These are phyloP conservation scores for Globisporangium cylindrosporum DNA, from an alignment of 352 stramenopile genomes.

Conservation along the genomic window DNA sequence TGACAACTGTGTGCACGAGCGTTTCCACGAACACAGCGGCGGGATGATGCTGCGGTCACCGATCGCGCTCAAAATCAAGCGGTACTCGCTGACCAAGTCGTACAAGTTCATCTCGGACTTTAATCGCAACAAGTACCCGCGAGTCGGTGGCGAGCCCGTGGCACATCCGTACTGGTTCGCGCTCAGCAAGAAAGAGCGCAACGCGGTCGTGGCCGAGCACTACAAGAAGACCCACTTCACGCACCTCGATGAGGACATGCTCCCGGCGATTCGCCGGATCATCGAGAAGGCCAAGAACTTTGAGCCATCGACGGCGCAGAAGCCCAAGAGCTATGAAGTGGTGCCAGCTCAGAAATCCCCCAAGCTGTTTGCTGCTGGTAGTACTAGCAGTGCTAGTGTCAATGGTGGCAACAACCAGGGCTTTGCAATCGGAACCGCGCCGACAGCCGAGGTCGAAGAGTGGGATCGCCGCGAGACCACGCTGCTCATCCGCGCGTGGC, in stretches of 20 bases:
- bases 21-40: conserved; percentile 5
- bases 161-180: conserved; percentile 9
- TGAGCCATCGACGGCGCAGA: conserved; percentile 1
- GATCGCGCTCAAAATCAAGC: conserved; percentile 19
- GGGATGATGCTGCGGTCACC: conserved; percentile 2
- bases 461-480: conserved; percentile 17
- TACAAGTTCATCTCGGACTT: conserved; percentile 19
- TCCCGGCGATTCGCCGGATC: conserved; percentile 9
- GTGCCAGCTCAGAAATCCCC: neutral
- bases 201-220: conserved; percentile 10
- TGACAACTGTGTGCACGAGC: conserved; percentile 12
- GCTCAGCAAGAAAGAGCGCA: conserved; percentile 17
- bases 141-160: conserved; percentile 6
- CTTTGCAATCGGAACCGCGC: neutral
- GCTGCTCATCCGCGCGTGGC: conserved; percentile 13
- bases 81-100: conserved; percentile 17
- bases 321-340: neutral
- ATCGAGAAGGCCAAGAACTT: conserved; percentile 13
- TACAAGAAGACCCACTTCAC: conserved; percentile 21
- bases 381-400: neutral
- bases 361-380: neutral
- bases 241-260: conserved; percentile 18
- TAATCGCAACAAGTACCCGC: conserved; percentile 15
- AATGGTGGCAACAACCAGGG: neutral
- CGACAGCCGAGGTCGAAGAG: neutral